Evolutionary conservation across 164 flowering plant species (phyloP).

Genomic region (Aristolochia californica): DNA sequence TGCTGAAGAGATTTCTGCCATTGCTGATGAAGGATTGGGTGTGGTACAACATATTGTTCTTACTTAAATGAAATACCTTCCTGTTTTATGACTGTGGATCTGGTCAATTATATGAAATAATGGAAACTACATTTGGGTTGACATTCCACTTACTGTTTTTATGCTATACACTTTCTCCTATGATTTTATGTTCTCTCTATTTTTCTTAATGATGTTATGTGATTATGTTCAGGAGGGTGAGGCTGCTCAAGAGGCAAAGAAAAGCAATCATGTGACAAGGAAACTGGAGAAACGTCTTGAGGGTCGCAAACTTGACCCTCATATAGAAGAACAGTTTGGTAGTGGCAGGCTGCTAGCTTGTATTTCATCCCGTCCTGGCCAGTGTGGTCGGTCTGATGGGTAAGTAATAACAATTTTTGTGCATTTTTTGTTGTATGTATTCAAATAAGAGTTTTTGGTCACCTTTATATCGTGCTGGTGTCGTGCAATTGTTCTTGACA

Average conservation of each 20-base stretch:
- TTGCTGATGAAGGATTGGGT: too few relatives aligned
- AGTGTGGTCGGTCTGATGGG: constrained; percentile 26
- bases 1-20: too few relatives aligned
- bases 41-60: too few relatives aligned
- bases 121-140: not conserved
- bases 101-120: too few relatives aligned
- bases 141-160: too few relatives aligned
- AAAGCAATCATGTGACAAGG: too few relatives aligned
- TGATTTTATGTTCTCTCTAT: not conserved
- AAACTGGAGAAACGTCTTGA: constrained; percentile 14
- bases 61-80: too few relatives aligned
- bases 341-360: constrained; percentile 20
- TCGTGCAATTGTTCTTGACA: constrained; percentile 4
- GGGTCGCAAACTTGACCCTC: constrained; percentile 21
- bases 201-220: not conserved
- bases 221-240: constrained; percentile 22
- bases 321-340: constrained; percentile 23
- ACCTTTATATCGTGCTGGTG: too few relatives aligned
- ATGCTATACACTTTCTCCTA: not conserved
- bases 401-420: not conserved
- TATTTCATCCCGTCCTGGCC: too few relatives aligned
- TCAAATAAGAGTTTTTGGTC: too few relatives aligned
- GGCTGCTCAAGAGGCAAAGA: constrained; percentile 10
- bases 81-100: too few relatives aligned
- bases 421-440: too few relatives aligned